Base-by-base conservation (phyloP, 176 grass and related monocot genomes). In the Eleusine indica region DNA sequence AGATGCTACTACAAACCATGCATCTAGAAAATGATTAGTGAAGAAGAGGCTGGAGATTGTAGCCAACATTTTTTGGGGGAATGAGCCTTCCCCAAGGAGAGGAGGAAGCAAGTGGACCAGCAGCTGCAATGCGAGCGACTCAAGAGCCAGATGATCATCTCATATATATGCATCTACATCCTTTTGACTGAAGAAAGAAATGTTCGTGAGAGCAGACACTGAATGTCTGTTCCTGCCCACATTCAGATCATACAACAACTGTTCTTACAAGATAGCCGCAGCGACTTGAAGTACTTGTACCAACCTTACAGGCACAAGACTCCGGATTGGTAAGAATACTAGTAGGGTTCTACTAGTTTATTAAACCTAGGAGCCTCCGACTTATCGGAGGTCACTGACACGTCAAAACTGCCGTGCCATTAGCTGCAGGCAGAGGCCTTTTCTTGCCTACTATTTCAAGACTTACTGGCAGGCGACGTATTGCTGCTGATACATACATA, bases 261-360 rank as follows among this genome's bases (percentile, higher is more conserved):
- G 35, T 21, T 65, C 47, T 65, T 77, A 17, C 47, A 48, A 46
- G 9, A 58, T 32, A 76, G 35, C 44, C 21, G 65, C 48, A 70
- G 43, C 32, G 1, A 35, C 41, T 58, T 61, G 57, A 83, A 16
- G 44, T 52, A 52, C 49, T 16, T 19, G 57, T 64, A 44, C 6
- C 11, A 72, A 21, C 21, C 29, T 53, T 54, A 43, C 29, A 54
- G 17, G 43, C 5, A n/a, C 30, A 84, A 40, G 41, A 74, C 42
- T 14, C 28, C 12, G n/a, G 48, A 56, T 65, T 17, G 74, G 62
- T 35, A 37, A 15, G 49, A 52, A 52, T 14, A 47, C 44, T 13
- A 76, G 65, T 64, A 29, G 47, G 73, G 17, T 32, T 64, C 62
- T 80, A 21, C 51, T 53, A 58, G 62, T 62, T 84, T 83, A 38